A percentile compares a stretch with the other conserved stretches of the same genome.
Conservation (phyloP, 768 basidiomycete genomes). For the Lepiota venenata region DNA sequence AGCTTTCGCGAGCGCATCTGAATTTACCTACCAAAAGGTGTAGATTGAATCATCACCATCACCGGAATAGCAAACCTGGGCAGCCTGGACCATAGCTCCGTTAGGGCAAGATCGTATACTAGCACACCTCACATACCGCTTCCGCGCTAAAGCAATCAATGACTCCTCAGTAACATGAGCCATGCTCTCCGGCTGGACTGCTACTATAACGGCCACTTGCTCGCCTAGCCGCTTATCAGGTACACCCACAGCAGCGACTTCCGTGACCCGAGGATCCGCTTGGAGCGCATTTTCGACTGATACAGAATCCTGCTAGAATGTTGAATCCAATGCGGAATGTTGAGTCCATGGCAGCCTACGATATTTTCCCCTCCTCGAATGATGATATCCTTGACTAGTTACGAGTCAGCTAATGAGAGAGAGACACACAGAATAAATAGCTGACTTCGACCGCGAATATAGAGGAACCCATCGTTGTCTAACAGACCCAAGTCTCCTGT, state of each 20-base stretch:
- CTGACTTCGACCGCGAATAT: conserved; percentile 41
- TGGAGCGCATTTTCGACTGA: conserved; percentile 53
- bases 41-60: conserved; percentile 39
- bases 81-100: conserved; percentile 26
- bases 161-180: conserved; percentile 38
- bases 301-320: conserved; percentile 31
- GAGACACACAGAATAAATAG: background rate
- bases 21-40: conserved; percentile 32
- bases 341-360: conserved; percentile 24
- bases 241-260: conserved; percentile 48
- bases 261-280: conserved; percentile 37
- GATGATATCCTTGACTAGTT: conserved; percentile 48
- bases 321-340: background rate
- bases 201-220: conserved; percentile 43
- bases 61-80: conserved; percentile 50
- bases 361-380: conserved; percentile 57
- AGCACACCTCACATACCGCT: conserved; percentile 26
- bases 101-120: background rate
- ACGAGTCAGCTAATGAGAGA: background rate
- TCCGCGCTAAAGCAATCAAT: conserved; percentile 33
- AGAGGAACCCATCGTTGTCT: conserved; percentile 48
- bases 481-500: conserved; percentile 42
- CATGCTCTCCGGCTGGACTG: conserved; percentile 33
- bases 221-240: conserved; percentile 48
- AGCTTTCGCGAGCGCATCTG: too few relatives aligned